Evolutionary conservation across 345 rosid genomes (phyloP).

Genomic region (Bruguiera parviflora): DNA sequence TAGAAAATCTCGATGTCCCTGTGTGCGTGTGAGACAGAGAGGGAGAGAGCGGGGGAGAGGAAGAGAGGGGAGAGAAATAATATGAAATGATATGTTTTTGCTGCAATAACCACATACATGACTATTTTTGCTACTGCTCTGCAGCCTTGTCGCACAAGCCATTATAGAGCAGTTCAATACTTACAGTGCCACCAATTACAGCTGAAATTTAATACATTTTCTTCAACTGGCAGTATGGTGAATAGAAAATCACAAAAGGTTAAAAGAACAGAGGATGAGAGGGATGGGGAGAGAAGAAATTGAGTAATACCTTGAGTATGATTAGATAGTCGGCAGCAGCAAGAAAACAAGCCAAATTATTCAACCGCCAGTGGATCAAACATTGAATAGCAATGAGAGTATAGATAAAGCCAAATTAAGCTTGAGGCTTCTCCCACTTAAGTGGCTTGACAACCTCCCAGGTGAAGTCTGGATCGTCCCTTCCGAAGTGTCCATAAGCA

Average conservation of each 20-base stretch:
- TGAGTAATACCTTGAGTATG: slow-evolving; percentile 22
- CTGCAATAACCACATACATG: background rate
- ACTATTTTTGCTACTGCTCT: slow-evolving; percentile 10
- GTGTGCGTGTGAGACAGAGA: no score
- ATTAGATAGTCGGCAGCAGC: slow-evolving; percentile 18
- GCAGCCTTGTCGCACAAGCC: background rate
- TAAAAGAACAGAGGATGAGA: background rate
- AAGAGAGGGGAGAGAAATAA: no score
- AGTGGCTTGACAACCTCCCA: slow-evolving; percentile 55
- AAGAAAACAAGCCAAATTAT: slow-evolving; percentile 23
- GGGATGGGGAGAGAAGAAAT: slow-evolving; percentile 2
- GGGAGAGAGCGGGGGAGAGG: no score
- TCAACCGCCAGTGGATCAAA: slow-evolving; percentile 13
- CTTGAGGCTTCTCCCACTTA: slow-evolving; percentile 36
- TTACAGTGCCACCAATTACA: slow-evolving; percentile 18
- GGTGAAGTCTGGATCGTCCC: slow-evolving; percentile 55
- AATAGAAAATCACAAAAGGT: background rate
- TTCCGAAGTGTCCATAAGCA: slow-evolving; percentile 53
- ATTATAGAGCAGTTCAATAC: slow-evolving; percentile 2
- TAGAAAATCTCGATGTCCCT: no score
- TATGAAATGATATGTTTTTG: background rate
- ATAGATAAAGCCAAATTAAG: slow-evolving; percentile 15
- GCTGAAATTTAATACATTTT: slow-evolving; percentile 26
- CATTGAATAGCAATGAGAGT: slow-evolving; percentile 1
- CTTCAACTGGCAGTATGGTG: slow-evolving; percentile 3